Base-by-base conservation (phyloP, 164 flowering plant genomes). In the Macadamia integrifolia region DNA sequence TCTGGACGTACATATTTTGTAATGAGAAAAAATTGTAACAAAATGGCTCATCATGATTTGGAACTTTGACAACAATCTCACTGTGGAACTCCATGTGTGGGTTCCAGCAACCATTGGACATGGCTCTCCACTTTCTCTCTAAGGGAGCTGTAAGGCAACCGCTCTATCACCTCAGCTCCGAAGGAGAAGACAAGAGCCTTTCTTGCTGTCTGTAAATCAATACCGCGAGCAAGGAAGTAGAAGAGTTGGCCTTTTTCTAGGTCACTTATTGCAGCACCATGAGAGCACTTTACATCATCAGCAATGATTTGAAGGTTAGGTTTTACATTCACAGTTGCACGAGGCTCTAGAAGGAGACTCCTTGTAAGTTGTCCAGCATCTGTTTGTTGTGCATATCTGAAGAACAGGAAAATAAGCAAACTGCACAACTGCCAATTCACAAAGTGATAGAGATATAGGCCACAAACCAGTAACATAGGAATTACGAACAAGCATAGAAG, bases 211-310 rank as follows among this genome's bases (percentile, higher is more conserved):
- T 81, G 76, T 12, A 67, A 18, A 75, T 88, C 91, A 6, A 94
- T 72, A 46, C 99, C 98, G 0, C 97, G 93, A 6, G 96, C 86
- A 50, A 52, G 87, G 57, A 90, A 87, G 74, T 94, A 92, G 82
- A 94, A 89, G 63, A 92, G 92, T 58, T 88, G 97, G 70, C 85
- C 75, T 15, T 89, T 89, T 81, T 92, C 99, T 7, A 94, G 78
- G 72, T 90, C 92, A 64, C 99, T 86, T 50, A 92, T 89, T 56
- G 98, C 89, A 78, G 98, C 98, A 77, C 99, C 98, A 72, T 94
- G 98, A 17, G 93, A 88, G 76, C 99, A 94, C 77, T 86, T 89
- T 9, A 92, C 99, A 64, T 92, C 92, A 71, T 94, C 97, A 9
- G 98, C 98, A 40, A 88, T 79, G 10, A 92, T 92, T 75, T 92